A percentile compares a stretch with the other conserved stretches of the same genome.
Conservation (phyloP, 75 land plant species). For the Picea sitchensis region DNA sequence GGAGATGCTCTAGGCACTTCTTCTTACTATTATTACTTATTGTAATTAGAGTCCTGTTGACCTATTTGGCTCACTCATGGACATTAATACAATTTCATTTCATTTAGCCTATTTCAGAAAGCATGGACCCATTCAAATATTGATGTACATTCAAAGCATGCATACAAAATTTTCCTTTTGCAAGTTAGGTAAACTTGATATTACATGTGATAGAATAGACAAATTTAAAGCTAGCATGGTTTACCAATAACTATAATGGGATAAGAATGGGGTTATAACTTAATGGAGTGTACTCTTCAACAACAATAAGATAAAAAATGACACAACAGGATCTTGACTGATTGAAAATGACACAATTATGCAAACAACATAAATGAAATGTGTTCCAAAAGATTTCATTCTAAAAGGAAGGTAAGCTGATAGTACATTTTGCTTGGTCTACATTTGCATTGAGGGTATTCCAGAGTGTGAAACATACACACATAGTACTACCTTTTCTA, state of each 20-base stretch:
- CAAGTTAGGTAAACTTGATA: not conserved
- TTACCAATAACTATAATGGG: not conserved
- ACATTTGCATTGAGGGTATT: not conserved
- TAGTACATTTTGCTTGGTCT: not conserved
- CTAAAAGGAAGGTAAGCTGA: not conserved
- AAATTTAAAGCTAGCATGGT: not conserved
- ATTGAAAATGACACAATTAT: too few species aligned
- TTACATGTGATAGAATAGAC: not conserved
- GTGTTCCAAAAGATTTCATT: not conserved
- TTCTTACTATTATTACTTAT: too few species aligned
- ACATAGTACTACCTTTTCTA: slow-evolving; percentile 14
- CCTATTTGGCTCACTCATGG: too few species aligned
- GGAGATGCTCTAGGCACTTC: too few species aligned
- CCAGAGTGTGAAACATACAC: not conserved
- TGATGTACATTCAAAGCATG: not conserved
- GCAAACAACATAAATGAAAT: not conserved
- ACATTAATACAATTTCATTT: not conserved
- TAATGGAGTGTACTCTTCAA: not conserved
- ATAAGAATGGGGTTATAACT: not conserved
- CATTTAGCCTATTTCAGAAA: not conserved
- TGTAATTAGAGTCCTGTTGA: too few species aligned
- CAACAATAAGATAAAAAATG: not conserved
- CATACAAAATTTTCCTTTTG: not conserved
- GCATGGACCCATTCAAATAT: not conserved
- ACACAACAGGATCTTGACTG: not conserved